Base-by-base conservation (phyloP, 2,329 filamentous ascomycete genomes). In the Aureobasidium lini region DNA sequence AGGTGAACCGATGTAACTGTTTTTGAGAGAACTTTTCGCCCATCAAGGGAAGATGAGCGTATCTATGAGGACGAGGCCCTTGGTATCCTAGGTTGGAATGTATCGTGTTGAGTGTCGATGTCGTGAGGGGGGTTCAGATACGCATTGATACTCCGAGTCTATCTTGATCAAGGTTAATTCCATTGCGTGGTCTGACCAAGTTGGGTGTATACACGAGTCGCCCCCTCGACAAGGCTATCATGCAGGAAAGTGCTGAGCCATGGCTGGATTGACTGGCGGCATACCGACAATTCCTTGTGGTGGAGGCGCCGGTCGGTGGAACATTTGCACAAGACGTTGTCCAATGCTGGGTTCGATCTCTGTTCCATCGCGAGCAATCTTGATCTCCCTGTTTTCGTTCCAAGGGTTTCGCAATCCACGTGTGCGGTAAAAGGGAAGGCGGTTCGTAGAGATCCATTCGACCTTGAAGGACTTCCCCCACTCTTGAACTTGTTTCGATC, bases 361-460 rank as follows among this genome's bases (percentile, higher is more conserved):
- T 0, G 93, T 97, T 1, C 93, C 93, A 67, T 97, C 93, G 67
- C 93, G 82, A 28, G 93, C 93, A 69, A 97, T 96, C 74, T 97
- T 97, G 63, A 97, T 89, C 70, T 97, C 93, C 56, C 93, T 80
- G 68, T 96, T 96, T 4, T 90, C 88, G 71, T 97, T 97, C 90
- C 91, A 96, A 0, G 90, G 88, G 70, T 97, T 97, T 36, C 92
- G 83, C 59, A 97, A 75, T 0, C 93, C 92, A 63, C 91, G 79
- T 0, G 92, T 95, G 44, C 89, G 84, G 71, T 94, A 95, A 70
- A 97, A 97, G 0, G 93, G 91, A 5, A 97, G 79, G 37, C 86
- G 83, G 58, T 82, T 84, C 5, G 89, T 95, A 11, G 90, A 95
- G 7, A 95, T 72, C 93, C 93, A 97, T 73, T 95, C 86, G 47